Evolutionary conservation across 495 filamentous ascomycete genomes (phyloP).

Genomic region (Annulohypoxylon bovei): DNA sequence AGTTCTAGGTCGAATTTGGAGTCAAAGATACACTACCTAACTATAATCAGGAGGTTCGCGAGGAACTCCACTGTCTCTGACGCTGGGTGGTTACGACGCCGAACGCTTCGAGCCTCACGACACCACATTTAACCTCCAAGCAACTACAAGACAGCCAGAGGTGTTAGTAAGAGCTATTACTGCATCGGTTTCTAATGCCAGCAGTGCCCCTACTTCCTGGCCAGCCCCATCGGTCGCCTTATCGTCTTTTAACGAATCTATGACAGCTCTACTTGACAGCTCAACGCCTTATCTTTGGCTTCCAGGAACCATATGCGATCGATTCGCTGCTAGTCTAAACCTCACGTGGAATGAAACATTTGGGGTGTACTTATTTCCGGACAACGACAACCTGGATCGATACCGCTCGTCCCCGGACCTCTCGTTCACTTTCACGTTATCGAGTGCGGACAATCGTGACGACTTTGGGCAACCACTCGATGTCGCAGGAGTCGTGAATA

Average conservation of each 20-base stretch:
- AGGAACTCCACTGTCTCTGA: slow-evolving; percentile 65
- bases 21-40: slow-evolving; percentile 34
- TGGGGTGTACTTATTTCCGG: slow-evolving; percentile 54
- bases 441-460: slow-evolving; percentile 58
- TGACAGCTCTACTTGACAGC: slow-evolving; percentile 69
- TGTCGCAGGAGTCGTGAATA: slow-evolving; percentile 63
- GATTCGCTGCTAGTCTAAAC: slow-evolving; percentile 68
- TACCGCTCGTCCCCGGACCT: slow-evolving; percentile 56
- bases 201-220: slow-evolving; percentile 55
- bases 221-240: slow-evolving; percentile 51
- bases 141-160: slow-evolving; percentile 56
- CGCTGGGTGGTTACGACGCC: slow-evolving; percentile 71
- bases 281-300: slow-evolving; percentile 76
- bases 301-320: slow-evolving; percentile 66
- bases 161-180: slow-evolving; percentile 66
- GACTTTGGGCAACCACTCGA: slow-evolving; percentile 55
- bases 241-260: slow-evolving; percentile 55
- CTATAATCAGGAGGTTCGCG: slow-evolving; percentile 43
- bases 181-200: slow-evolving; percentile 54
- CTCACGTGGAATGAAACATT: slow-evolving; percentile 65
- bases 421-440: slow-evolving; percentile 69
- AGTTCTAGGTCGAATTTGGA: slow-evolving; percentile 10
- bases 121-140: slow-evolving; percentile 63
- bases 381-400: slow-evolving; percentile 45
- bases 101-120: slow-evolving; percentile 66